Conservation (phyloP, 2,329 filamentous ascomycete genomes). For the Fusarium austroafricanum region DNA sequence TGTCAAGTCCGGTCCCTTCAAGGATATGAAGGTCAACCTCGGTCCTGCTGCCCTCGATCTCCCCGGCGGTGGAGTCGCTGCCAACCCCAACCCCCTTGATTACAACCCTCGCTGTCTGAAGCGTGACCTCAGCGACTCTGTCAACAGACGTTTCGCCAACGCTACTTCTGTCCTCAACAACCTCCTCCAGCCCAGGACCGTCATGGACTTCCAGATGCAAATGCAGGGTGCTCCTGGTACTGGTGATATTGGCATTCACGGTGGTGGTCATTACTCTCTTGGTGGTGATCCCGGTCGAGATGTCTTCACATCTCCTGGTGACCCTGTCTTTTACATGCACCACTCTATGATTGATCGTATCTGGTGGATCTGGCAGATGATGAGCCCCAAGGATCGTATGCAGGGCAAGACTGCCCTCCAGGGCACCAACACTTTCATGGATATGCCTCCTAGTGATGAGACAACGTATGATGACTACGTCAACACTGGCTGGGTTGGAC, state of each 20-base stretch:
- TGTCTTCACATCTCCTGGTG: slow-evolving; percentile 54
- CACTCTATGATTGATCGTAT: slow-evolving; percentile 48
- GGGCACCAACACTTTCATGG: slow-evolving; percentile 44
- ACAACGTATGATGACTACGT: slow-evolving; percentile 47
- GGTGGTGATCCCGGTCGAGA: slow-evolving; percentile 57
- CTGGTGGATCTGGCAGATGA: slow-evolving; percentile 49
- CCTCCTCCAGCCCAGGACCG: slow-evolving; percentile 52
- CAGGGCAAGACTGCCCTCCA: slow-evolving; percentile 34
- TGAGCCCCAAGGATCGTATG: slow-evolving; percentile 43
- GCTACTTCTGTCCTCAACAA: slow-evolving; percentile 50
- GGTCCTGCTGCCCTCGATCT: slow-evolving; percentile 52
- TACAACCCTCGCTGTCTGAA: slow-evolving; percentile 59
- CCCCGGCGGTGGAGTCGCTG: slow-evolving; percentile 40
- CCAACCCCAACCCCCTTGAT: slow-evolving; percentile 44
- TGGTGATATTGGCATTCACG: slow-evolving; percentile 51
- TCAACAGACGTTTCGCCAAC: slow-evolving; percentile 45
- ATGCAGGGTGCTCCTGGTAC: slow-evolving; percentile 55
- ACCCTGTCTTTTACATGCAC: slow-evolving; percentile 52
- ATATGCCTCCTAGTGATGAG: slow-evolving; percentile 38
- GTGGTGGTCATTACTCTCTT: slow-evolving; percentile 54
- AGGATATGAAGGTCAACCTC: slow-evolving; percentile 55
- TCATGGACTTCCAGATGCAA: slow-evolving; percentile 57
- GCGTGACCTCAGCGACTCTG: slow-evolving; percentile 49
- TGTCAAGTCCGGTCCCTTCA: slow-evolving; percentile 63
- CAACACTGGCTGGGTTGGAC: slow-evolving; percentile 43